Evolutionary conservation across 2,329 filamentous ascomycete species (phyloP).

Genomic region (Coniochaeta pulveracea): DNA sequence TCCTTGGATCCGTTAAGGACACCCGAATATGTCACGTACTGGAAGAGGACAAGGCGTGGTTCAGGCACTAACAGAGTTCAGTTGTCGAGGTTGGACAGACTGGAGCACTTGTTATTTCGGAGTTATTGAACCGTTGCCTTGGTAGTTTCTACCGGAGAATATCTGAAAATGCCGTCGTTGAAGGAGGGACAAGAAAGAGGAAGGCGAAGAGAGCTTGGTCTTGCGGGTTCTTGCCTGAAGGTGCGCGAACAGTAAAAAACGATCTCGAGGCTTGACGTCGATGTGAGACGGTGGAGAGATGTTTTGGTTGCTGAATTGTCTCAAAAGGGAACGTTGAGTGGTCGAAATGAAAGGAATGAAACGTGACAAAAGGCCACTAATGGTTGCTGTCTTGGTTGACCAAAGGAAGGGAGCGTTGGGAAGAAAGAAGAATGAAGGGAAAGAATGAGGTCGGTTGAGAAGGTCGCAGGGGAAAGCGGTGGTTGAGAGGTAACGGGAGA

Average conservation of each 20-base stretch:
- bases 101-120: no score
- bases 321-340: slow-evolving; percentile 3
- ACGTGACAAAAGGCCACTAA: slow-evolving; percentile 10
- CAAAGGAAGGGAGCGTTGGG: not conserved
- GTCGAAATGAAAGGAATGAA: slow-evolving; percentile 10
- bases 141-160: slow-evolving; percentile 1
- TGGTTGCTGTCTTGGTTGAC: slow-evolving; percentile 1
- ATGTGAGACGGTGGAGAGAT: not conserved
- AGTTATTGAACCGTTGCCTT: no score
- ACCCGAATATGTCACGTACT: slow-evolving; percentile 10
- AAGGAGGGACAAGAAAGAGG: slow-evolving; percentile 11
- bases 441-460: slow-evolving; percentile 4
- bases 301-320: not conserved
- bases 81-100: not conserved
- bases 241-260: not conserved
- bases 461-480: slow-evolving; percentile 9
- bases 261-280: slow-evolving; percentile 7
- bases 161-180: slow-evolving; percentile 1
- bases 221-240: not conserved
- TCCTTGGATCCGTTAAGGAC: slow-evolving; percentile 18
- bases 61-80: not conserved
- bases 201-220: slow-evolving; percentile 7
- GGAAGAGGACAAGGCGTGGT: slow-evolving; percentile 2
- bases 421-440: not conserved
- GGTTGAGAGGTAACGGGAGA: not conserved